Evolutionary conservation across 208 protist species (phyloP), one percentile per base, ranked within the genome.

Genomic region (Polymyxa betae): DNA sequence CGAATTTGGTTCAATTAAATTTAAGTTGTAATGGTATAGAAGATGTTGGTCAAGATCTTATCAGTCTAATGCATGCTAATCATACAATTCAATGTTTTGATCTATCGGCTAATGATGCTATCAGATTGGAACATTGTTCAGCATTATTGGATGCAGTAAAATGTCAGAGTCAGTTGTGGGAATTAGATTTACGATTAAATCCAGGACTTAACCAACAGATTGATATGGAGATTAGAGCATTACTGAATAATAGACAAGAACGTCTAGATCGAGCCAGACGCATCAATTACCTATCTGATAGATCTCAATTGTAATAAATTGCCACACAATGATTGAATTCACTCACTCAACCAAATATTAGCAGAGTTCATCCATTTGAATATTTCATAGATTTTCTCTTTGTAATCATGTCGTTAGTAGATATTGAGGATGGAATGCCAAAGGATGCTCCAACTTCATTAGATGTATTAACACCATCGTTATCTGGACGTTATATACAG

Each of bases 11-110:
- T 20, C 10, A 35, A n/a, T 5, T 82, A n/a, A 82, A 82, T n/a
- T 43, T 5, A 40, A 82, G 72, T n/a, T 82, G 72, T 82, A 40
- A 35, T 43, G 72, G 72, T 43, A 35, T 82, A 20, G 72, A 60
- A 24, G 49, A 60, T 5, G 49, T 24, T 24, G 24, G 24, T 29
- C 5, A 5, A 5, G 49, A 5, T 5, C 24, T 60, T 24, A 60
- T 60, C 49, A 60, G 24, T 24, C 49, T 60, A 24, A 60, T 60
- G 12, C 5, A 24, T 5, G 24, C 5, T 24, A 60, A 60, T 24
- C 12, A 60, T 5, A 29, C 49, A 24, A 5, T 60, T 5, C 5
- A 60, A 5, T 29, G 49, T 5, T 29, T 60, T 24, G 49, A 60
- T 60, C 5, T 60, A 60, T 60, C 49, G 49, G 49, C 12, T 5